These are phyloP conservation scores for Ambrosiella beaveri DNA, from an alignment of 2,329 filamentous ascomycete genomes.

Conservation along the genomic window DNA sequence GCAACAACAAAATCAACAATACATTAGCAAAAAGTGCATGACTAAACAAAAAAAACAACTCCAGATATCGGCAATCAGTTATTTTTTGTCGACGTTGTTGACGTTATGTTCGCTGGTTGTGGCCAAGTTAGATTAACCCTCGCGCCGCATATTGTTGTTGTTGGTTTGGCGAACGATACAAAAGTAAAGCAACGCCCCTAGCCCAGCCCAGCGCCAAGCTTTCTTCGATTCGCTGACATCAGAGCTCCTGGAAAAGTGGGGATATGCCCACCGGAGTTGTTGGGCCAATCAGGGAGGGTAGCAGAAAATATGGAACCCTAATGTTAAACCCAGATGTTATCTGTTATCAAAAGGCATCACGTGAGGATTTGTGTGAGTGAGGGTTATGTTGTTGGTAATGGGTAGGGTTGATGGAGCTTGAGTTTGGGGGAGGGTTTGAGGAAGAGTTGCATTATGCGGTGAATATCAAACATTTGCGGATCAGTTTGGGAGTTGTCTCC, in stretches of 20 bases:
- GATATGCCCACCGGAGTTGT: not conserved
- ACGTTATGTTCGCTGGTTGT: too few relatives aligned
- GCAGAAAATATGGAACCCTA: not conserved
- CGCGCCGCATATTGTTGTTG: too few relatives aligned
- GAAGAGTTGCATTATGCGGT: not conserved
- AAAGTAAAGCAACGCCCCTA: not conserved
- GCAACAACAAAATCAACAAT: too few relatives aligned
- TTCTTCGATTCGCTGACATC: not conserved
- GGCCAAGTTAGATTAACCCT: too few relatives aligned
- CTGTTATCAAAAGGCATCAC: not conserved
- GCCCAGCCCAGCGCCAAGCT: too few relatives aligned
- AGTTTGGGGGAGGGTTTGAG: not conserved
- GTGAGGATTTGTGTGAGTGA: not conserved
- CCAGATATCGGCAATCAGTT: too few relatives aligned
- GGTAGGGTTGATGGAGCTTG: not conserved
- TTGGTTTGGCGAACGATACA: too few relatives aligned
- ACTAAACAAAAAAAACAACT: too few relatives aligned
- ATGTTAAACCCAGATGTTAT: not conserved
- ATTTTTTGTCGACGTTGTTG: too few relatives aligned
- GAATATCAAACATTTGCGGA: not conserved
- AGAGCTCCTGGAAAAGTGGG: conserved; percentile 1
- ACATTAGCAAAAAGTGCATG: too few relatives aligned
- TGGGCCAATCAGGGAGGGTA: not conserved
- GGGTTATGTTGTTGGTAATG: not conserved
- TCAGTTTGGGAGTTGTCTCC: not conserved